These are phyloP conservation scores for Xanthoconium stramineum DNA, from an alignment of 768 basidiomycete genomes.

Conservation along the genomic window DNA sequence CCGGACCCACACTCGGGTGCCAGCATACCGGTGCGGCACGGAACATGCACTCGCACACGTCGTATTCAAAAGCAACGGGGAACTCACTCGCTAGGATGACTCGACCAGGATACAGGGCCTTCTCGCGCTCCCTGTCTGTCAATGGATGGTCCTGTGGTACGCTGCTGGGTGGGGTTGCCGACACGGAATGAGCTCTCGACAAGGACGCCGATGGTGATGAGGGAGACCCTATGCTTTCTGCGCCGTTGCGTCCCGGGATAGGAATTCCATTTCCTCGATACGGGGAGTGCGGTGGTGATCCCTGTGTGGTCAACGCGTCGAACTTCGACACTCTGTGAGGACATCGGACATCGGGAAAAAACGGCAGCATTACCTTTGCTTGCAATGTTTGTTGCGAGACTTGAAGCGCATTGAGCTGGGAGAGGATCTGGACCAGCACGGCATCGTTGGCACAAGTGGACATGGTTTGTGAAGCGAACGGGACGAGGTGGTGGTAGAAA, in stretches of 20 bases:
- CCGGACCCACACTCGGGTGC: not conserved
- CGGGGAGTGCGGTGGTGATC: conserved; percentile 28
- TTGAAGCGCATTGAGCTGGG: conserved; percentile 68
- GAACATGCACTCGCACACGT: not conserved
- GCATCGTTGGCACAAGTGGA: conserved; percentile 42
- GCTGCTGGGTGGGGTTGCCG: conserved; percentile 25
- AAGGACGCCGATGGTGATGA: conserved; percentile 27
- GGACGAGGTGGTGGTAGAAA: conserved; percentile 10
- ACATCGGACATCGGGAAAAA: not conserved
- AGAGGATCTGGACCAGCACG: conserved; percentile 67
- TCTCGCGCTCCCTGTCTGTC: conserved; percentile 67
- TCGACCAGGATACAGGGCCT: conserved; percentile 73
- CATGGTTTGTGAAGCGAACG: conserved; percentile 16
- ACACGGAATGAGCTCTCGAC: conserved; percentile 25
- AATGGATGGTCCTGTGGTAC: conserved; percentile 16
- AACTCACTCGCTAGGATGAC: conserved; percentile 81
- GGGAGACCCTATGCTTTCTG: conserved; percentile 20
- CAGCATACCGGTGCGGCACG: not conserved
- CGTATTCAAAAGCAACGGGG: not conserved
- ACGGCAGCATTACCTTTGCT: conserved; percentile 56
- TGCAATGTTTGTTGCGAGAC: conserved; percentile 74
- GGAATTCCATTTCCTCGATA: conserved; percentile 22
- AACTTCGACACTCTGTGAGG: conserved; percentile 36
- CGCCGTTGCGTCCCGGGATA: conserved; percentile 23
- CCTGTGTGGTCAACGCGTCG: conserved; percentile 38